Percentiles rank a stretch among this genome's conserved stretches.
Conservation (phyloP, 1,284 basidiomycete species). For the Pyrrhoderma noxium region DNA sequence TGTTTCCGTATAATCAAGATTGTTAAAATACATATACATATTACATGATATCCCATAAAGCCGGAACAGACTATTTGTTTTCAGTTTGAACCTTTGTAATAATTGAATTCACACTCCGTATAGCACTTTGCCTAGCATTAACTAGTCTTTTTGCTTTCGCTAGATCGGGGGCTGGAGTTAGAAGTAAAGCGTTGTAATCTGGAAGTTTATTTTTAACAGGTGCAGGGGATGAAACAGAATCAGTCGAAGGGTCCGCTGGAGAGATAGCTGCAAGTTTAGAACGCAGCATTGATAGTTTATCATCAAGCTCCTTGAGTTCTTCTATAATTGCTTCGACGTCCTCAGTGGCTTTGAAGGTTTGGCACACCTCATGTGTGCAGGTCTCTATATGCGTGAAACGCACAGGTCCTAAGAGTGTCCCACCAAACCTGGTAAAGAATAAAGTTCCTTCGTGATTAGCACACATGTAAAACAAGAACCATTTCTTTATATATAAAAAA, state of each 20-base stretch:
- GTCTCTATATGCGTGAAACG: conserved; percentile 76
- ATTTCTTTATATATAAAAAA: neutral
- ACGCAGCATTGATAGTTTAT: conserved; percentile 48
- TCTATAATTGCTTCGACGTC: conserved; percentile 53
- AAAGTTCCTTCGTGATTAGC: neutral
- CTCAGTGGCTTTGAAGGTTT: conserved; percentile 54
- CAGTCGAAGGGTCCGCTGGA: neutral
- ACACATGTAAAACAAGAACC: too few relatives aligned
- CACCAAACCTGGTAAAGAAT: conserved; percentile 64
- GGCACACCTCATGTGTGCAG: conserved; percentile 67
- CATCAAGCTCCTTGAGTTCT: conserved; percentile 56
- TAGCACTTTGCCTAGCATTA: conserved; percentile 38
- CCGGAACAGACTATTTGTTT: too few relatives aligned
- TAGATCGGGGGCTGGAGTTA: conserved; percentile 27
- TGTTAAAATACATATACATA: too few relatives aligned
- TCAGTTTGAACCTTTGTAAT: neutral
- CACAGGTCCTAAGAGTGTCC: conserved; percentile 58
- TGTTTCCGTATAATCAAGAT: too few relatives aligned
- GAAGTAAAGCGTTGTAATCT: conserved; percentile 1
- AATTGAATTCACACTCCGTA: conserved; percentile 24
- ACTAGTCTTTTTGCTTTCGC: conserved; percentile 41
- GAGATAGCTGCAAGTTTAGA: conserved; percentile 33
- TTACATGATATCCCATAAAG: too few relatives aligned
- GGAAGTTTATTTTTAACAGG: neutral
- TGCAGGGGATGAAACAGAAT: neutral